A percentile compares a stretch with the other conserved stretches of the same genome.
Evolutionary conservation across 345 rosid species (phyloP).

Genomic region (Turritis glabra): DNA sequence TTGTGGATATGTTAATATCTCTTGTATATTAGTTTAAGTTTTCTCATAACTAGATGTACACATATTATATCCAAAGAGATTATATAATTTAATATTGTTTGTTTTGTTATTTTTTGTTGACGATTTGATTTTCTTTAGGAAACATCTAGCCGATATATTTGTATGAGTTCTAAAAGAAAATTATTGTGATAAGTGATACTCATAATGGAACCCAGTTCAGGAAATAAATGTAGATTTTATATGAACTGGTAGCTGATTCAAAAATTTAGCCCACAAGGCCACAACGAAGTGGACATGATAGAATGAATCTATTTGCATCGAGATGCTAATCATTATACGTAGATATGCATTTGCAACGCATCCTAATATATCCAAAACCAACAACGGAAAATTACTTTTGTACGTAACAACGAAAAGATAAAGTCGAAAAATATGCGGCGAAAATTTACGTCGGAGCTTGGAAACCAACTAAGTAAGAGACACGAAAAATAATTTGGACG

Average conservation of each 20-base stretch:
- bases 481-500: conserved; percentile 3
- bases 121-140: neutral
- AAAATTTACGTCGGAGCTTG: neutral
- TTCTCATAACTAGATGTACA: neutral
- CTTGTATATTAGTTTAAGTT: neutral
- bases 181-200: neutral
- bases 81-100: neutral
- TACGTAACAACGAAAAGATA: conserved; percentile 18
- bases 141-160: neutral
- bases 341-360: neutral
- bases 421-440: neutral
- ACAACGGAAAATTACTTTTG: neutral
- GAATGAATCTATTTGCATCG: neutral
- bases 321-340: conserved; percentile 9
- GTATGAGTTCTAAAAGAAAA: neutral
- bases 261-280: neutral
- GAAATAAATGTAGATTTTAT: neutral
- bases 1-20: neutral
- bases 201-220: neutral
- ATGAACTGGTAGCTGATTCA: neutral
- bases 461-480: neutral
- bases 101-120: too few species aligned
- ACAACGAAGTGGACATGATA: neutral
- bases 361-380: neutral
- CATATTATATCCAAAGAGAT: neutral